Percentiles rank a stretch among this genome's conserved stretches.
Evolutionary conservation across 2,329 filamentous ascomycete genomes (phyloP).

Genomic region (Plectosphaerella plurivora): DNA sequence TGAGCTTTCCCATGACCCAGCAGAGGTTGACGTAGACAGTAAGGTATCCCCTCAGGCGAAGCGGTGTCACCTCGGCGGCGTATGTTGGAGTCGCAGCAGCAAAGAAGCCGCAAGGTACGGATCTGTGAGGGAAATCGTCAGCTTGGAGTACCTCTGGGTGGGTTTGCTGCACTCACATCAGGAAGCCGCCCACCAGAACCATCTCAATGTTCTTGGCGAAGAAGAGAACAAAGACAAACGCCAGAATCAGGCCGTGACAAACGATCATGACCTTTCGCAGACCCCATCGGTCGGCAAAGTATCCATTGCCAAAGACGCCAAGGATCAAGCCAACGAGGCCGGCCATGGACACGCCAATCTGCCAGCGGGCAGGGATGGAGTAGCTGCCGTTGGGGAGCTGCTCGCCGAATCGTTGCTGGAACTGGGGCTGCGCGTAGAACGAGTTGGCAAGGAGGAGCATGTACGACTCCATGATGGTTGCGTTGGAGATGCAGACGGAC

Average conservation of each 20-base stretch:
- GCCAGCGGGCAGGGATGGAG: conserved; percentile 34
- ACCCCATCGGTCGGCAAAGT: conserved; percentile 32
- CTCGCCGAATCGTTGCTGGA: conserved; percentile 24
- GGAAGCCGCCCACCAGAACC: conserved; percentile 36
- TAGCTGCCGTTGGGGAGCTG: conserved; percentile 19
- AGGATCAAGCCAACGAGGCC: conserved; percentile 25
- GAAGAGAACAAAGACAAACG: conserved; percentile 42
- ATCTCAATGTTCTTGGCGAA: conserved; percentile 37
- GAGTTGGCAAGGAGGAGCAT: conserved; percentile 23
- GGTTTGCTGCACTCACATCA: conserved; percentile 29
- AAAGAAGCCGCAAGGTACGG: conserved; percentile 39
- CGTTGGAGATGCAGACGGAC: conserved; percentile 33
- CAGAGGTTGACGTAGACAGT: conserved; percentile 37
- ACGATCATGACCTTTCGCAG: conserved; percentile 37
- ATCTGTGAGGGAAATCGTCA: not conserved
- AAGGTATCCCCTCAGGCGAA: conserved; percentile 33
- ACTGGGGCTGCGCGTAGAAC: conserved; percentile 30
- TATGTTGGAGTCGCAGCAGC: conserved; percentile 35
- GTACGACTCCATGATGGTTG: conserved; percentile 47
- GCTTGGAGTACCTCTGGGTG: not conserved
- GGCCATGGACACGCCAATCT: conserved; percentile 32
- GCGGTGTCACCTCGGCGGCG: conserved; percentile 35
- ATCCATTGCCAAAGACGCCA: conserved; percentile 33
- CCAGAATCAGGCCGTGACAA: conserved; percentile 30
- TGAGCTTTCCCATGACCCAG: conserved; percentile 35